Evolutionary conservation across 1,139 yeast species (phyloP).

Genomic region (Hemisphaericaspora subhashii): DNA sequence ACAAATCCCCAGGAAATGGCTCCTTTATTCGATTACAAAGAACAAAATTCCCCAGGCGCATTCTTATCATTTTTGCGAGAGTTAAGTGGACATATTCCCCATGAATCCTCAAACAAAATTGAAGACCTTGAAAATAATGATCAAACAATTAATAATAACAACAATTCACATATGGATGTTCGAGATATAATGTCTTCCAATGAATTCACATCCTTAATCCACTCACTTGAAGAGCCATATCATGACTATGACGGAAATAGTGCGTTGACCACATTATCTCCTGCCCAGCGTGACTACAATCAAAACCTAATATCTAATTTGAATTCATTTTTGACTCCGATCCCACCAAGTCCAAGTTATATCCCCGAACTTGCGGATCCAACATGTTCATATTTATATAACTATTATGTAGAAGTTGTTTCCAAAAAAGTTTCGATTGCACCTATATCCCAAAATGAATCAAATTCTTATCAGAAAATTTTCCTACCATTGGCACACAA

Average conservation of each 20-base stretch:
- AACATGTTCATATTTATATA: constrained; percentile 43
- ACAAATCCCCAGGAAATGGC: not conserved
- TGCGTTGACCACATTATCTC: constrained; percentile 1
- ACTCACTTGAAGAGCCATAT: constrained; percentile 12
- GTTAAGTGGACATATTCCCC: constrained; percentile 10
- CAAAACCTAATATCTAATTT: constrained; percentile 19
- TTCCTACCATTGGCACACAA: constrained; percentile 75
- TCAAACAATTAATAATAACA: not conserved
- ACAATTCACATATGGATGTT: constrained; percentile 4
- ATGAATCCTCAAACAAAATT: constrained; percentile 5
- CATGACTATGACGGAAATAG: not conserved
- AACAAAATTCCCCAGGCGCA: constrained; percentile 18
- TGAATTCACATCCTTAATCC: constrained; percentile 10
- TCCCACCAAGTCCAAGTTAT: constrained; percentile 19
- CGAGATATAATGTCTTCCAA: constrained; percentile 12
- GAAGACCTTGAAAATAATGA: constrained; percentile 7
- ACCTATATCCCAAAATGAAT: constrained; percentile 50
- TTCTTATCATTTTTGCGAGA: constrained; percentile 24
- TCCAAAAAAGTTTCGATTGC: constrained; percentile 63
- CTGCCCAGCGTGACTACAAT: constrained; percentile 9
- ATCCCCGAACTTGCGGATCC: constrained; percentile 21
- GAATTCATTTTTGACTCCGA: constrained; percentile 22
- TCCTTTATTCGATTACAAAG: constrained; percentile 9
- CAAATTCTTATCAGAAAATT: constrained; percentile 70
- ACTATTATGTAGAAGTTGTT: constrained; percentile 63